Percentiles rank a stretch among this genome's conserved stretches.
phyloP scores from a whole-genome alignment of 768 basidiomycete species.

The Trametes sanguinea region DNA sequence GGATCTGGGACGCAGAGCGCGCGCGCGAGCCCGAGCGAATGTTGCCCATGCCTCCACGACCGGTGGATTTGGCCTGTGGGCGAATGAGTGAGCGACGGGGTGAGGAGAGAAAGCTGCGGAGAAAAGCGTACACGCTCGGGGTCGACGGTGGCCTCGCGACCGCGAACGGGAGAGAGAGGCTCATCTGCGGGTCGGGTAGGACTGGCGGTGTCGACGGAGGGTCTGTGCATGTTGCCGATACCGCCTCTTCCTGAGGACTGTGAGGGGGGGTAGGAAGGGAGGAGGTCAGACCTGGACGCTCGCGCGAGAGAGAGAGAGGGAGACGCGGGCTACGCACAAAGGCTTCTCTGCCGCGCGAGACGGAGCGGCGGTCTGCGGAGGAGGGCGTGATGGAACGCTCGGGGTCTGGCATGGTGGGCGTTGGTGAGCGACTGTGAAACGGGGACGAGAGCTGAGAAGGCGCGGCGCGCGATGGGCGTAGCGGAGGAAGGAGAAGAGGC shows the following conservation, averaged over 20 bases:
- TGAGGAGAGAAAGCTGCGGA: background rate
- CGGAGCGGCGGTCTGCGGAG: slow-evolving; percentile 38
- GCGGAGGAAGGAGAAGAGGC: background rate
- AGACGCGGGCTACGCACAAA: slow-evolving; percentile 44
- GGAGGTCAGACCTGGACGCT: background rate
- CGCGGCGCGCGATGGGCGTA: background rate
- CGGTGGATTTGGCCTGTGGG: slow-evolving; percentile 52
- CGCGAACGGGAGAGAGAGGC: slow-evolving; percentile 60
- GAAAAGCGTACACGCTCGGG: slow-evolving; percentile 38
- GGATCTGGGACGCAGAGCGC: slow-evolving; percentile 17
- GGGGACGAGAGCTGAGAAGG: no score
- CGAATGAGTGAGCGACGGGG: slow-evolving; percentile 8
- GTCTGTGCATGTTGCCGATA: slow-evolving; percentile 60
- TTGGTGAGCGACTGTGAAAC: background rate
- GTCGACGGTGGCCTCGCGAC: slow-evolving; percentile 53
- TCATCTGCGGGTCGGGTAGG: slow-evolving; percentile 39
- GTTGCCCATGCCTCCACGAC: slow-evolving; percentile 86
- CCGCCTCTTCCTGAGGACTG: slow-evolving; percentile 61
- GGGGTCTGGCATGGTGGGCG: slow-evolving; percentile 19
- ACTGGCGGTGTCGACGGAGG: slow-evolving; percentile 37
- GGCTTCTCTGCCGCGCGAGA: slow-evolving; percentile 60
- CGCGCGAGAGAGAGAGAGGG: background rate
- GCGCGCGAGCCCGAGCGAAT: slow-evolving; percentile 78
- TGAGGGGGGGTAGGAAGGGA: background rate
- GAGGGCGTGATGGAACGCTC: slow-evolving; percentile 15